Base-by-base conservation (phyloP, 495 filamentous ascomycete species). In the Pseudomonodictys pantanalensis region DNA sequence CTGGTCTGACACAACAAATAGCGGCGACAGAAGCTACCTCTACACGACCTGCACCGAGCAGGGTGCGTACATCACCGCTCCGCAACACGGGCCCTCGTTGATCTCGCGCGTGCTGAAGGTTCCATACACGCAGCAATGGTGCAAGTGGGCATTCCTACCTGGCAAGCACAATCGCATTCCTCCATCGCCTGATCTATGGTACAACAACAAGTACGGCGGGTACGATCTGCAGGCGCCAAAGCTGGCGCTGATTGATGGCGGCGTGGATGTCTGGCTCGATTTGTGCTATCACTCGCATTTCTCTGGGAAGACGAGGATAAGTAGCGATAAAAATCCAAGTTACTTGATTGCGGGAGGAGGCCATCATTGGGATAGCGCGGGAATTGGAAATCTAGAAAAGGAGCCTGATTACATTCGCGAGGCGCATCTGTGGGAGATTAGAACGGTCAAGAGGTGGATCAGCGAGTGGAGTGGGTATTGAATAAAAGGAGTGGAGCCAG, bases 111-210 rank as follows among this genome's bases (percentile, higher is more conserved):
- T 75, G 0, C 46, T 80, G 6, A 71, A 78, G 48, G 73, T 72
- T 7, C 67, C 71, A 30, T 80, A 80, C 57, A 78, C 78, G 59
- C 77, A 78, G 62, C 73, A 79, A 60, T 80, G 78, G 78, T 80
- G 78, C 53, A 70, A 55, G 29, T 80, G 78, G 78, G 74, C 75
- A 7, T 80, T 80, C 54, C 69, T 76, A 3, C 26, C 64, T 2
- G 78, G 78, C 7, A 44, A 66, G n/a, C 71, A 72, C 64, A 78
- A 76, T 59, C 35, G 62, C 24, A 74, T 80, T 25, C 75, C 78
- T 1, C 17, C 68, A 18, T 72, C 62, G 0, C 77, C 78, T 1
- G 64, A 79, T 57, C 52, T 77, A 0, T 54, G 44, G 2, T 51
- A 56, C 11, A 74, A 72, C 56, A 77, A 77, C 56, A 58, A 61